Evolutionary conservation across 352 stramenopile species (phyloP).

Genomic region (Aphanomyces invadans): DNA sequence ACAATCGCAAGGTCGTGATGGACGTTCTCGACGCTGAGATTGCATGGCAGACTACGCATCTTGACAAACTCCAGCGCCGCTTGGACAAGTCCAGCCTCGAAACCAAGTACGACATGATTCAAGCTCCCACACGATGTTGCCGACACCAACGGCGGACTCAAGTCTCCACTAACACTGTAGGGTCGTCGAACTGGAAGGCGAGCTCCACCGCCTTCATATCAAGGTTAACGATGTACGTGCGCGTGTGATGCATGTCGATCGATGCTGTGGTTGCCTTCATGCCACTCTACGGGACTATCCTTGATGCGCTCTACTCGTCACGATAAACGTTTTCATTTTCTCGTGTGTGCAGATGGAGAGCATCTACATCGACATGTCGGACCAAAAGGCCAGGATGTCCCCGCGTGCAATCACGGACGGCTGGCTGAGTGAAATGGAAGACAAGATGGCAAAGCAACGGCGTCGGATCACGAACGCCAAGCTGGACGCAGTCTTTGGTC

Average conservation of each 20-base stretch:
- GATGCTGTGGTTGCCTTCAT: background rate
- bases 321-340: no score
- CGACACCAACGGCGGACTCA: background rate
- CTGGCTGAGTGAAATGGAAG: conserved; percentile 78
- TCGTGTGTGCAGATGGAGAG: conserved; percentile 46
- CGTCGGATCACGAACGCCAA: conserved; percentile 53
- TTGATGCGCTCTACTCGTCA: no score
- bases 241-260: background rate
- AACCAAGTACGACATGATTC: conserved; percentile 33
- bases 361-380: conserved; percentile 77
- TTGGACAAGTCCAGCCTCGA: conserved; percentile 49
- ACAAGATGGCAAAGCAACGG: conserved; percentile 56
- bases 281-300: no score
- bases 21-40: conserved; percentile 56
- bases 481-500: conserved; percentile 44
- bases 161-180: conserved; percentile 27
- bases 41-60: conserved; percentile 51
- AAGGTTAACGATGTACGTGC: conserved; percentile 50
- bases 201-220: conserved; percentile 54
- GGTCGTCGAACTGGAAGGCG: conserved; percentile 51
- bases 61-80: conserved; percentile 45
- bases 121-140: background rate
- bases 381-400: conserved; percentile 58
- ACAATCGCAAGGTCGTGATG: conserved; percentile 62
- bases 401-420: conserved; percentile 69